Evolutionary conservation across 2,329 filamentous ascomycete genomes (phyloP), one percentile per base, ranked within the genome.

Genomic region (Gaeumannomyces sp.): DNA sequence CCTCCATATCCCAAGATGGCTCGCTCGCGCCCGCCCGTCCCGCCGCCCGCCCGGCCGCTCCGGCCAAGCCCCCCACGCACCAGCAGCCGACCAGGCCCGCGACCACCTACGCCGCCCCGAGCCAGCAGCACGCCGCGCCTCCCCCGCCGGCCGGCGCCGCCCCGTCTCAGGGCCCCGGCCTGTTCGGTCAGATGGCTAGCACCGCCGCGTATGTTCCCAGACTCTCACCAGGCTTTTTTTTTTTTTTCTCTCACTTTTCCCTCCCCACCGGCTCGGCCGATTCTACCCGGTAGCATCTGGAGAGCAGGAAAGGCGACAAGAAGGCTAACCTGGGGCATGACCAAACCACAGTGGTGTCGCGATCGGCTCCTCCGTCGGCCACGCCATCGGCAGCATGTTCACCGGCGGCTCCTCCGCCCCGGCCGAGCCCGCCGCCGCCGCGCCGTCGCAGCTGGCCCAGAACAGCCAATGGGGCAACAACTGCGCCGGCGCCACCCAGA

Each of bases 151-250:
- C 79, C 31, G 76, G 82, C 60, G 76, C 78, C 64, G 76, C 82
- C 67, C 78, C 82, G 61, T 84, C 85, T 64, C 83, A 89, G 70
- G 91, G 93, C 33, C 89, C 92, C 6, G 94, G 95, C 69, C 84
- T 99, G 14, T 92, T 99, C 71, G 94, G 92, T 66, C 92, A 98
- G 84, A 97, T 99, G 91, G 95, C 95, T 70, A 93, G 89, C 75
- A 99, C 95, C 65, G 95, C 95, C 77, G 95, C 95, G 94, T 98
- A 89, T 82, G 93, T 88, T 25, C 4, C 22, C 11, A 11, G 7
- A 57, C 61, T 3, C 14, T 3, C 13, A n/a, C n/a, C 25, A 13
- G 1, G 60, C 35, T 27, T 10, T 53, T 13, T 31, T 31, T 31
- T 31, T 31, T 6, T 58, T 58, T 28, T 58, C 61, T 16, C 28